A percentile compares a stretch with the other conserved stretches of the same genome.
Evolutionary conservation across 208 protist genomes (phyloP).

Genomic region (Trypanosoma avium): DNA sequence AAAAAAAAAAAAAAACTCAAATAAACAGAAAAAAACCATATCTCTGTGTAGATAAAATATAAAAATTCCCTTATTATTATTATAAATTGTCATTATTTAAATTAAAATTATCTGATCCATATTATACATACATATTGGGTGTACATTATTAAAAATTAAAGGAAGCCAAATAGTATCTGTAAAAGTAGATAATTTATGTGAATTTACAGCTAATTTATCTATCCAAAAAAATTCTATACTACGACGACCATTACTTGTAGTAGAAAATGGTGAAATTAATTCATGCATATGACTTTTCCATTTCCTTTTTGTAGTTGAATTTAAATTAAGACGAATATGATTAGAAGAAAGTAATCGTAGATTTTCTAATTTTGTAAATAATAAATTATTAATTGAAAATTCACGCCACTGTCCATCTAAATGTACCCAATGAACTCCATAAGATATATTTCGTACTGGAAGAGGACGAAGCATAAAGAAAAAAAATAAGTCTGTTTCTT

Average conservation of each 20-base stretch:
- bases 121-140: slow-evolving; percentile 16
- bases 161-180: slow-evolving; percentile 47
- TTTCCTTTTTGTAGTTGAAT: background rate
- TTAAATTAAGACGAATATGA: background rate
- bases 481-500: slow-evolving; percentile 70
- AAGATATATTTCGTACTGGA: slow-evolving; percentile 2
- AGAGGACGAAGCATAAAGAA: slow-evolving; percentile 39
- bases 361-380: slow-evolving; percentile 6
- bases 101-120: slow-evolving; percentile 16
- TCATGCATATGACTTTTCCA: slow-evolving; percentile 26
- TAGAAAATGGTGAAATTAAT: slow-evolving; percentile 31
- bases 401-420: slow-evolving; percentile 19
- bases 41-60: too few species aligned
- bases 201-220: slow-evolving; percentile 22
- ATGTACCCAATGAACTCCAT: slow-evolving; percentile 23
- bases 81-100: too few species aligned
- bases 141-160: background rate
- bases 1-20: too few species aligned
- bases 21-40: too few species aligned
- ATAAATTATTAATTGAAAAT: background rate
- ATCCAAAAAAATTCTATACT: slow-evolving; percentile 51
- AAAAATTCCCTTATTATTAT: too few species aligned
- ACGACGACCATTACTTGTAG: slow-evolving; percentile 19
- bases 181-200: slow-evolving; percentile 31
- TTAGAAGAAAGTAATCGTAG: background rate